Evolutionary conservation across 805 yeast species (phyloP).

Genomic region (Metschnikowia chrysomelidarum): DNA sequence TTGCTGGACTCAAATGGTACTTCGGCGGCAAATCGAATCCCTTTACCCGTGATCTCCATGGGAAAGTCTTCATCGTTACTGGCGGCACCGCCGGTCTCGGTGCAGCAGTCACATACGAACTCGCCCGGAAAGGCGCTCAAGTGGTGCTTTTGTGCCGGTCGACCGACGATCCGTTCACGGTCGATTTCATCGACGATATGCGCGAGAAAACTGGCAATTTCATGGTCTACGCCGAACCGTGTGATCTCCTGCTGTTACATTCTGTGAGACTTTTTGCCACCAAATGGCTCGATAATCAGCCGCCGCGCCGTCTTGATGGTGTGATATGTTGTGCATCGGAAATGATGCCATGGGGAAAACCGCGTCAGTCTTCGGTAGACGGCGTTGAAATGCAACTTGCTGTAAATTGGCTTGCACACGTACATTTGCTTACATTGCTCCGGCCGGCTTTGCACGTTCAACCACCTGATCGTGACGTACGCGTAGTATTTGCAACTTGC

Average conservation of each 20-base stretch:
- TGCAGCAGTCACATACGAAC: slow-evolving; percentile 64
- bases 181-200: slow-evolving; percentile 76
- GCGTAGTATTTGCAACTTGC: slow-evolving; percentile 79
- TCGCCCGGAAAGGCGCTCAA: slow-evolving; percentile 87
- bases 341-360: slow-evolving; percentile 62
- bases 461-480: slow-evolving; percentile 92
- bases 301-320: slow-evolving; percentile 90
- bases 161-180: slow-evolving; percentile 65
- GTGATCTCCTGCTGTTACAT: slow-evolving; percentile 72
- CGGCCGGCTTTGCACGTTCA: slow-evolving; percentile 85
- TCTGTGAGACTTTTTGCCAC: slow-evolving; percentile 90
- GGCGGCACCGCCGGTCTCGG: slow-evolving; percentile 98
- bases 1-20: slow-evolving; percentile 59
- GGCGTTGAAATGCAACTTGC: slow-evolving; percentile 88
- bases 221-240: slow-evolving; percentile 85
- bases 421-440: slow-evolving; percentile 73
- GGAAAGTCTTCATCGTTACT: slow-evolving; percentile 75
- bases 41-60: slow-evolving; percentile 92
- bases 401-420: slow-evolving; percentile 77
- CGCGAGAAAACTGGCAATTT: slow-evolving; percentile 67
- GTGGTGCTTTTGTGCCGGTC: slow-evolving; percentile 68
- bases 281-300: slow-evolving; percentile 85
- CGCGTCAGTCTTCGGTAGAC: slow-evolving; percentile 68
- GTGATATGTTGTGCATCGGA: slow-evolving; percentile 87
- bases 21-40: slow-evolving; percentile 79